phyloP scores from a whole-genome alignment of 2,329 filamentous ascomycete genomes.

The Diplodia corticola region DNA sequence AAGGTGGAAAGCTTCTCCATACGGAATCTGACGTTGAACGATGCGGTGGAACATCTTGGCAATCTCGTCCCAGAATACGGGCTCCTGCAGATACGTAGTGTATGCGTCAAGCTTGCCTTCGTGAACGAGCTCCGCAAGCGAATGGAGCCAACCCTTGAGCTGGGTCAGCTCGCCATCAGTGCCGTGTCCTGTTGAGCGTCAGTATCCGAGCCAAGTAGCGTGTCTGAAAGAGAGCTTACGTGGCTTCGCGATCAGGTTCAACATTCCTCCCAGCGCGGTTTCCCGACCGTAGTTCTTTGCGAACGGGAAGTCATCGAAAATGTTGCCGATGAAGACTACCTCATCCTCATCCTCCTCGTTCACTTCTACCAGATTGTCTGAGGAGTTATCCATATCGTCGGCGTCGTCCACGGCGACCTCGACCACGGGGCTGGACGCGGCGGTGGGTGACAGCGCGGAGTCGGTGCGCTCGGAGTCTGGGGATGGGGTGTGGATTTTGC shows the following conservation, averaged over 20 bases:
- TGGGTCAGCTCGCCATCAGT: constrained; percentile 15
- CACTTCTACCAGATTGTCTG: constrained; percentile 23
- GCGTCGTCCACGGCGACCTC: constrained; percentile 39
- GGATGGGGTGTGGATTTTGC: not conserved
- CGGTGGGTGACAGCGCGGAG: constrained; percentile 22
- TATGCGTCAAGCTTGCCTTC: not conserved
- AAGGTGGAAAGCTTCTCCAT: constrained; percentile 26
- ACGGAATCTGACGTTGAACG: constrained; percentile 26
- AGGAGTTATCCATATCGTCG: constrained; percentile 29
- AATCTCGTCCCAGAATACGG: constrained; percentile 40
- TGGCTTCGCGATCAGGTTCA: constrained; percentile 12
- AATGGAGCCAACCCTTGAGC: not conserved
- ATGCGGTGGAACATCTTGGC: constrained; percentile 32
- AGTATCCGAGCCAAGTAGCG: not conserved
- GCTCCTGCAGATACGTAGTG: constrained; percentile 30
- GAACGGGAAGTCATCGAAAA: constrained; percentile 35
- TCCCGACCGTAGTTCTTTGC: constrained; percentile 3
- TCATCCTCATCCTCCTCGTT: constrained; percentile 24
- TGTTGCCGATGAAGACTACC: not conserved
- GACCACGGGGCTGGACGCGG: constrained; percentile 39
- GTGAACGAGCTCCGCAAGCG: not conserved
- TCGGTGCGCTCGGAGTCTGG: constrained; percentile 5
- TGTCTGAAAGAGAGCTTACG: not conserved
- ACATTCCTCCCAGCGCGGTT: constrained; percentile 9
- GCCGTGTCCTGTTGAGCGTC: not conserved